Conservation (phyloP, 371 early-diverging fungal genomes). For the Syncephalastrum racemosum region DNA sequence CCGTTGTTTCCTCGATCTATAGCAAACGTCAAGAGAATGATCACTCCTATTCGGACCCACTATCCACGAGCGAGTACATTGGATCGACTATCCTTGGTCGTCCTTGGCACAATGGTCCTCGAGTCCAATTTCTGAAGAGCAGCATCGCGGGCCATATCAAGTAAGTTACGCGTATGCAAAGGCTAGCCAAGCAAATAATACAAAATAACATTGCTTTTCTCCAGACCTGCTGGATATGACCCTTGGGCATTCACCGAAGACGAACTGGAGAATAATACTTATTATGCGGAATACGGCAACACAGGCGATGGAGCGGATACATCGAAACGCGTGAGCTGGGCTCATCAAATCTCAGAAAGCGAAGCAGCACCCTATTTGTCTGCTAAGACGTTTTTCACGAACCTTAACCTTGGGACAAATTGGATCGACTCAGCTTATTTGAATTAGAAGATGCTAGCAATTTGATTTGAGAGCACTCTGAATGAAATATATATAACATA, state of each 20-base stretch:
- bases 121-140: conserved; percentile 9
- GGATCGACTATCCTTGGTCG: conserved; percentile 9
- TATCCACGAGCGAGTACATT: conserved; percentile 6
- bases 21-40: conserved; percentile 15
- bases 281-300: conserved; percentile 14
- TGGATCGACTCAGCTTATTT: conserved; percentile 14
- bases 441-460: background rate
- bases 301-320: conserved; percentile 14
- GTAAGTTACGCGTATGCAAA: too few relatives aligned
- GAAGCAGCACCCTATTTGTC: conserved; percentile 10
- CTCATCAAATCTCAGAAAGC: conserved; percentile 3
- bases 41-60: conserved; percentile 13
- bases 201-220: background rate
- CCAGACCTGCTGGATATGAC: conserved; percentile 11
- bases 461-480: too few relatives aligned
- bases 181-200: too few relatives aligned
- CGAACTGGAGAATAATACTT: conserved; percentile 8
- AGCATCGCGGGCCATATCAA: conserved; percentile 11
- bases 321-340: conserved; percentile 13
- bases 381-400: conserved; percentile 8
- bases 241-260: conserved; percentile 14
- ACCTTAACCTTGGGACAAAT: conserved; percentile 5
- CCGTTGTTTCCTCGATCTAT: conserved; percentile 13
- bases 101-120: conserved; percentile 16
- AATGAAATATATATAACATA: too few relatives aligned